Conservation (phyloP, 768 basidiomycete species). For the Suillus decipiens region DNA sequence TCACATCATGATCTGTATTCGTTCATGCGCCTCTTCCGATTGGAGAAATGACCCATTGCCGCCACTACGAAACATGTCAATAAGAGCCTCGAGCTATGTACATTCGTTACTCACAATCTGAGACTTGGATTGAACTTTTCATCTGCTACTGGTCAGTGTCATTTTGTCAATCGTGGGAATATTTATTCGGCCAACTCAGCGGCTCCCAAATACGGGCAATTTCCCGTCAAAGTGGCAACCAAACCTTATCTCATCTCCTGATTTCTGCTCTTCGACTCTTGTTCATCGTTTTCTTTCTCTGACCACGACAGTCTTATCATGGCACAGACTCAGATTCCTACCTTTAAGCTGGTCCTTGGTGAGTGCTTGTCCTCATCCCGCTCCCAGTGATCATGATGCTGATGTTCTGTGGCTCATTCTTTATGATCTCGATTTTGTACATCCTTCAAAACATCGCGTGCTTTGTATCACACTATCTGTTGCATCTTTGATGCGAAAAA, state of each 20-base stretch:
- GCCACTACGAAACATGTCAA: too few relatives aligned
- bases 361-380: constrained; percentile 32
- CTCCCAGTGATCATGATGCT: constrained; percentile 24
- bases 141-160: too few relatives aligned
- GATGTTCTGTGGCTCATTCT: constrained; percentile 34
- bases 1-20: too few relatives aligned
- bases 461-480: constrained; percentile 15
- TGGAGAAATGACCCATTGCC: too few relatives aligned
- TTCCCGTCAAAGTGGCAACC: constrained; percentile 28
- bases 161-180: background rate
- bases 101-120: too few relatives aligned
- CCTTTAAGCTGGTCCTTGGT: constrained; percentile 99
- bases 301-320: constrained; percentile 38
- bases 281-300: constrained; percentile 20
- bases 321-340: constrained; percentile 58
- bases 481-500: constrained; percentile 11
- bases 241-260: constrained; percentile 39
- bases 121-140: background rate
- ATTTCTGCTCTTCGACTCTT: constrained; percentile 35
- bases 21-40: too few relatives aligned
- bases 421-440: constrained; percentile 49
- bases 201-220: constrained; percentile 26
- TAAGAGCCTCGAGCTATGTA: too few relatives aligned
- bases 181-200: constrained; percentile 10
- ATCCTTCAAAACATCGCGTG: constrained; percentile 4